Base-by-base conservation (phyloP, 331 rosid species). In the Quercus tomentella region DNA sequence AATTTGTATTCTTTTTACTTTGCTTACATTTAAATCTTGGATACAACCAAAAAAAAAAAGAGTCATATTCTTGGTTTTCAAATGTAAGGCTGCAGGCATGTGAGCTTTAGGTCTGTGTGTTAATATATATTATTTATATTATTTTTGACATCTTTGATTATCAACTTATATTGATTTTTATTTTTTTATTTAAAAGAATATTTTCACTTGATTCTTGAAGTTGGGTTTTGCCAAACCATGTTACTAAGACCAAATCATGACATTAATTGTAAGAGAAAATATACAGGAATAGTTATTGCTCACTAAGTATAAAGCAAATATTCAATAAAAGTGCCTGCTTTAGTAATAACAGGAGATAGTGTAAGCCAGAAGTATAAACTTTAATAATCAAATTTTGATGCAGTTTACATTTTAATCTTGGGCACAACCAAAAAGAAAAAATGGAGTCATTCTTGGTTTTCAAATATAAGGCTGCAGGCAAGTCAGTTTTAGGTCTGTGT, bases 281-380 rank as follows among this genome's bases (percentile, higher is more conserved):
- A 41, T 8, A 2, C 12, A 41, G 54, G 1, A 0, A 12, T 10
- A 49, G 5, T 0, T 49, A 49, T 12, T 49, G 54, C 0, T 49
- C 5, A 12, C 54, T 12, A 49, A 49, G 54, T 65, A 30, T 4
- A 3, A 17, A 3, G 25, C 72, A 67, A 67, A 60, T 60, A 12
- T 15, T 60, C 28, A 12, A 49, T 3, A 2, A 49, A 0, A 30
- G 30, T 60, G 33, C 20, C 25, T 23, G 67, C 67, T 9, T 1
- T 60, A 11, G 6, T 20, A 56, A 18, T 56, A 56, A 11, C 17
- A 37, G 45, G 45, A 25, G 30, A 21, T 22, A 23, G 20, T 23
- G 30, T 23, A 23, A 60, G 45, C 45, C 45, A 2, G 45, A 60
- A 60, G 26, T 0, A 60, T 60, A 60, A 25, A 2, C 1, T 60